Conservation (phyloP, 23 red algal genomes). For the Gracilaria gracilis region DNA sequence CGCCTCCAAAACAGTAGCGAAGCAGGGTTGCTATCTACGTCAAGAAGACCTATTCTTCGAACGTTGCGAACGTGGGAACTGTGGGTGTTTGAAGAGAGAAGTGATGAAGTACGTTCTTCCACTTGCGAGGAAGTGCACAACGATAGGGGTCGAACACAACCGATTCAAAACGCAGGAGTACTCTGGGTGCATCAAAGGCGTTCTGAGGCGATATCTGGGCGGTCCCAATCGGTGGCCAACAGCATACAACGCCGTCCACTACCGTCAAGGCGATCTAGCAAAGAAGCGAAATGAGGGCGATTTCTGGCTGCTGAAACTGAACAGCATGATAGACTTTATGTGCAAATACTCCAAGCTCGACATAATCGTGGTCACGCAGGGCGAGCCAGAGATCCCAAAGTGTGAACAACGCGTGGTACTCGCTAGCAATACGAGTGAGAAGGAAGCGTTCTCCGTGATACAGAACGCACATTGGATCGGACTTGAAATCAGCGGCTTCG, state of each 20-base stretch:
- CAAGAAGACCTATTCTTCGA: background rate
- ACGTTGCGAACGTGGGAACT: background rate
- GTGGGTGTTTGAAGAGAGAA: background rate
- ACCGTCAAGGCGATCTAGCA: slow-evolving; percentile 25
- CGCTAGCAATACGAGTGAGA: slow-evolving; percentile 3
- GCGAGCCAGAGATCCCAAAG: slow-evolving; percentile 14
- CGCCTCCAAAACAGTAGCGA: background rate
- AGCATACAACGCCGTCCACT: slow-evolving; percentile 30
- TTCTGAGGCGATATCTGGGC: slow-evolving; percentile 19
- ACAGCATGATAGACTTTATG: slow-evolving; percentile 11
- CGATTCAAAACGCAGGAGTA: slow-evolving; percentile 32
- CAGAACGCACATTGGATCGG: slow-evolving; percentile 26
- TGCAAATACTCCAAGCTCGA: slow-evolving; percentile 7
- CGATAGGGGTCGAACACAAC: slow-evolving; percentile 1
- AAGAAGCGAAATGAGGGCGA: background rate
- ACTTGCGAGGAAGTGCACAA: background rate
- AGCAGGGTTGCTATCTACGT: background rate
- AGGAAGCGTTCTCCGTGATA: slow-evolving; percentile 30
- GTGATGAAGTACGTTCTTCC: background rate
- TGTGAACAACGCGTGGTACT: slow-evolving; percentile 13
- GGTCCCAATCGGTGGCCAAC: background rate
- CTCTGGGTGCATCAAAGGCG: slow-evolving; percentile 16
- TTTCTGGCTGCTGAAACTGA: background rate
- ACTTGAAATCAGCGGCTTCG: slow-evolving; percentile 14
- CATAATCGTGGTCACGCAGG: slow-evolving; percentile 32